Conservation (phyloP, 2,329 filamentous ascomycete species). For the Talaromyces sp. region DNA sequence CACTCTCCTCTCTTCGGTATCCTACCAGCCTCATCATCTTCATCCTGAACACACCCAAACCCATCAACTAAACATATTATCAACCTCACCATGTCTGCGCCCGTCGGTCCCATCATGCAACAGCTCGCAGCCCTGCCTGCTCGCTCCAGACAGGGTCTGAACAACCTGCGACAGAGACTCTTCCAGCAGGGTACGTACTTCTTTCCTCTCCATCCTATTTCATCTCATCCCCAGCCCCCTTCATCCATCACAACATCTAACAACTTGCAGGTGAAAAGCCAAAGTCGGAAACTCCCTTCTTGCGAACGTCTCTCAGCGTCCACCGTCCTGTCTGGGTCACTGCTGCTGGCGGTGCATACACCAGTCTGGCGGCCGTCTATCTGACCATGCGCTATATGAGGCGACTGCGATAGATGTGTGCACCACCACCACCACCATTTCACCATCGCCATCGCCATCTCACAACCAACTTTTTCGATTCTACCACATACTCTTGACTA, state of each 20-base stretch:
- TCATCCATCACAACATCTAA: constrained; percentile 10
- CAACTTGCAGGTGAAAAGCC: constrained; percentile 28
- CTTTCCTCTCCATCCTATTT: too few species aligned
- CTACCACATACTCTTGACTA: neutral
- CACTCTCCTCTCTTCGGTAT: constrained; percentile 15
- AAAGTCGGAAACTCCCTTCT: constrained; percentile 28
- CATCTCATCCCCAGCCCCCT: too few species aligned
- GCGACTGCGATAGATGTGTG: constrained; percentile 20
- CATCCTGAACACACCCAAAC: constrained; percentile 2
- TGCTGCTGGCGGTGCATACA: constrained; percentile 35
- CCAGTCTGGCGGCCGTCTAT: constrained; percentile 34
- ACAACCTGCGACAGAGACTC: constrained; percentile 26
- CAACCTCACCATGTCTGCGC: constrained; percentile 24
- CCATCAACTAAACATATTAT: neutral
- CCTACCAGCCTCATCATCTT: neutral
- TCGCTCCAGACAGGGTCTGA: constrained; percentile 28
- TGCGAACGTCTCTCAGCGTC: constrained; percentile 34
- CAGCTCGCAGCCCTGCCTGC: constrained; percentile 26
- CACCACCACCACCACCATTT: neutral
- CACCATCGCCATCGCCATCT: neutral
- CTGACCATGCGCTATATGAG: constrained; percentile 36
- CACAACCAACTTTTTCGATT: neutral
- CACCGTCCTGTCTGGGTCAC: constrained; percentile 39
- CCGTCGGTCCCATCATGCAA: constrained; percentile 24
- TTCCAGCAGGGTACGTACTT: constrained; percentile 30